A percentile compares a stretch with the other conserved stretches of the same genome.
phyloP scores from a whole-genome alignment of 352 stramenopile genomes.

The Phytophthora syringae region DNA sequence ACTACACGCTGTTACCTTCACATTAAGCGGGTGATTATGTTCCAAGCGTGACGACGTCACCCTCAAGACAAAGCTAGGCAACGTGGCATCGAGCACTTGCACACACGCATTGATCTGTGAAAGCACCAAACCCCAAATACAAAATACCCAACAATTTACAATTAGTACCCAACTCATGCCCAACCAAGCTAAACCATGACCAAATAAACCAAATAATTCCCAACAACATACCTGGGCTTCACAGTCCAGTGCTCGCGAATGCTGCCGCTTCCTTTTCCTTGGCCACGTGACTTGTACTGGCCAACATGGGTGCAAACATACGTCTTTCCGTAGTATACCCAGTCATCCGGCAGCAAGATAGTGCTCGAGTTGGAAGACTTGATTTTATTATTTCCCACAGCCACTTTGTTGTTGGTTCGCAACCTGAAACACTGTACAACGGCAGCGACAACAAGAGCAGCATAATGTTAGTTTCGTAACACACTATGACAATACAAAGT shows the following conservation, averaged over 20 bases:
- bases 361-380: background rate
- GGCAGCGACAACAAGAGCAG: too few species aligned
- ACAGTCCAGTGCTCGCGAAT: conserved; percentile 9
- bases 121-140: background rate
- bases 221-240: conserved; percentile 1
- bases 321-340: conserved; percentile 15
- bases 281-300: conserved; percentile 6
- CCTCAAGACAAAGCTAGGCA: background rate
- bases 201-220: too few species aligned
- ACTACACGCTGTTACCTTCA: too few species aligned
- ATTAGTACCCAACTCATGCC: background rate
- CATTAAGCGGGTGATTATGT: conserved; percentile 2
- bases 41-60: conserved; percentile 1
- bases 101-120: conserved; percentile 9
- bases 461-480: too few species aligned
- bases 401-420: conserved; percentile 16
- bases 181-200: background rate
- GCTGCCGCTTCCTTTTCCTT: conserved; percentile 12
- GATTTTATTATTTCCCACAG: conserved; percentile 4
- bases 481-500: too few species aligned
- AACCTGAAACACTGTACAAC: conserved; percentile 7
- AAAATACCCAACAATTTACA: background rate
- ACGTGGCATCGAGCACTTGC: background rate
- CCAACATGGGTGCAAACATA: conserved; percentile 18
- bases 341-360: background rate